phyloP scores from a whole-genome alignment of 805 yeast species.

The Saccharomycopsis guyanensis region DNA sequence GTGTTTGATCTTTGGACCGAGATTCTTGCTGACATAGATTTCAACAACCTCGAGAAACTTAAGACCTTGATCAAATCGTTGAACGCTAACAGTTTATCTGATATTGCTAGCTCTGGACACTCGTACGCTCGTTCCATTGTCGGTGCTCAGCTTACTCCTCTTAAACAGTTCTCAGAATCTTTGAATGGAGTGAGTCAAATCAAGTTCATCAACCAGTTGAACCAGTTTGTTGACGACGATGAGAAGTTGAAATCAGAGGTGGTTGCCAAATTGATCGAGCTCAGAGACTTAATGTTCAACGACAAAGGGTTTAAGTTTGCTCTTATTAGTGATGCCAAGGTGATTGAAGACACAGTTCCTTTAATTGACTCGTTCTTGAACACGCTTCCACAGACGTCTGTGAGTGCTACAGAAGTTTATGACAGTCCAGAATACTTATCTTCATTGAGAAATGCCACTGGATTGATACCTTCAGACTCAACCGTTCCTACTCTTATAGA shows the following conservation, averaged over 20 bases:
- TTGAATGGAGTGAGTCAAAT: conserved; percentile 75
- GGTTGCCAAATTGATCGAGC: conserved; percentile 53
- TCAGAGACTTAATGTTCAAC: conserved; percentile 38
- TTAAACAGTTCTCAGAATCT: conserved; percentile 53
- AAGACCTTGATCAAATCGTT: conserved; percentile 63
- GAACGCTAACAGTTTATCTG: conserved; percentile 70
- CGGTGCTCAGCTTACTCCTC: conserved; percentile 51
- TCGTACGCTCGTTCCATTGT: conserved; percentile 68
- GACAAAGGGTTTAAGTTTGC: conserved; percentile 42
- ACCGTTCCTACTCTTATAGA: conserved; percentile 42
- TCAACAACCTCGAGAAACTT: conserved; percentile 57
- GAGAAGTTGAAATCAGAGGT: conserved; percentile 44
- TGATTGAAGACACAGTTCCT: conserved; percentile 25
- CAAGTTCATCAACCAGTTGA: conserved; percentile 55
- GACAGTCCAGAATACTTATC: conserved; percentile 6
- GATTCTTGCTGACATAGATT: conserved; percentile 61
- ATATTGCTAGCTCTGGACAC: conserved; percentile 84
- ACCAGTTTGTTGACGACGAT: conserved; percentile 42
- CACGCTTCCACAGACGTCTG: conserved; percentile 25
- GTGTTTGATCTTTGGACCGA: conserved; percentile 63
- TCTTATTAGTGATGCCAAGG: conserved; percentile 48
- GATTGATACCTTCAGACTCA: conserved; percentile 10
- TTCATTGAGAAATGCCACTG: conserved; percentile 3
- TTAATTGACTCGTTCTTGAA: conserved; percentile 27
- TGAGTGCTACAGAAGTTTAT: conserved; percentile 2